phyloP scores from a whole-genome alignment of 2,329 filamentous ascomycete species.

The Sphaerulina musiva region DNA sequence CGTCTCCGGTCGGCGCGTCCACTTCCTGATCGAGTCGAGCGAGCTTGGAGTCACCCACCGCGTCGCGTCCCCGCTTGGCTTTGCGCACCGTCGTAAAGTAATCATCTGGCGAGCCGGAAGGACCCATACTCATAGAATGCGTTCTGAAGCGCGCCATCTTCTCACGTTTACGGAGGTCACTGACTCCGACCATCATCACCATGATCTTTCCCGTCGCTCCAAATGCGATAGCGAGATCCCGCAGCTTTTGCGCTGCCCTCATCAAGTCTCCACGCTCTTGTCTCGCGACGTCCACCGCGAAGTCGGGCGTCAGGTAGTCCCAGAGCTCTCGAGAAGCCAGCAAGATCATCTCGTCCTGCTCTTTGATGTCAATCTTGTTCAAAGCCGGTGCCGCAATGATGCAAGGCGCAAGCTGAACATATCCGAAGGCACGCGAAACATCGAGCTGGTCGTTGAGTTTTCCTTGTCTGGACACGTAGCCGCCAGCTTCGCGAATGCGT shows the following conservation, averaged over 20 bases:
- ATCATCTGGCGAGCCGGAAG: constrained; percentile 66
- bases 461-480: constrained; percentile 90
- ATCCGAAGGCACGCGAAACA: constrained; percentile 91
- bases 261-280: constrained; percentile 85
- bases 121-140: constrained; percentile 78
- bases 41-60: constrained; percentile 74
- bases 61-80: constrained; percentile 53
- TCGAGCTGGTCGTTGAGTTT: constrained; percentile 86
- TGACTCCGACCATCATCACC: constrained; percentile 96
- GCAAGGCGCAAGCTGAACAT: constrained; percentile 83
- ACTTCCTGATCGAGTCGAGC: constrained; percentile 84
- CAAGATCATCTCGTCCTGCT: constrained; percentile 88
- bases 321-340: constrained; percentile 88
- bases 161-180: constrained; percentile 81
- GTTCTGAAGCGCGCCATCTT: constrained; percentile 63
- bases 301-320: constrained; percentile 84
- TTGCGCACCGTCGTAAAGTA: constrained; percentile 60
- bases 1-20: constrained; percentile 79
- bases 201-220: constrained; percentile 92
- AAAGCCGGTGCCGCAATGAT: constrained; percentile 88
- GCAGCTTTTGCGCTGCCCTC: constrained; percentile 87
- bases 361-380: constrained; percentile 67
- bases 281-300: constrained; percentile 85
- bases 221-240: constrained; percentile 92
- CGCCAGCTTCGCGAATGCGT: constrained; percentile 87